Evolutionary conservation across 1,139 yeast species (phyloP).

Genomic region (Yamadazyma oceani): DNA sequence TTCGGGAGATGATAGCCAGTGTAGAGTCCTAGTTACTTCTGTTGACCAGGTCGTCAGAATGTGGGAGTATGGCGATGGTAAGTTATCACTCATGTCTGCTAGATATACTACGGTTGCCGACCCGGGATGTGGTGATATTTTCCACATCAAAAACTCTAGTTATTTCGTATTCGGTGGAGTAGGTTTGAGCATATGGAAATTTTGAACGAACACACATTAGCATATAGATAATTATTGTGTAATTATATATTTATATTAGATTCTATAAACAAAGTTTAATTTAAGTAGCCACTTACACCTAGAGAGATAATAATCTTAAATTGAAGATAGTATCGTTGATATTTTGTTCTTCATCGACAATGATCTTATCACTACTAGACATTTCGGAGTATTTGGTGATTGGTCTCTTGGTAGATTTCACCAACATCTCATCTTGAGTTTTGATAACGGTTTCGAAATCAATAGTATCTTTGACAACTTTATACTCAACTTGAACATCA

Average conservation of each 20-base stretch:
- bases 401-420: conserved; percentile 75
- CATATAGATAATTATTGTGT: too few species aligned
- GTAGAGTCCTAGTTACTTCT: conserved; percentile 48
- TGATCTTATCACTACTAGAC: conserved; percentile 40
- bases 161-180: conserved; percentile 66
- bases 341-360: conserved; percentile 87
- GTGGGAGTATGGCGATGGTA: conserved; percentile 50
- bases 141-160: conserved; percentile 21
- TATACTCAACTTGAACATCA: conserved; percentile 85
- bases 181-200: conserved; percentile 59
- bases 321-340: conserved; percentile 84
- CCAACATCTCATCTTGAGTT: conserved; percentile 65
- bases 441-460: conserved; percentile 64
- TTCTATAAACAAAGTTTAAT: conserved; percentile 6
- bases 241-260: conserved; percentile 2
- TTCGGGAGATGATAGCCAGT: conserved; percentile 14
- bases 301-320: conserved; percentile 72
- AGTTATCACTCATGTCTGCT: conserved; percentile 39
- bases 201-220: neutral
- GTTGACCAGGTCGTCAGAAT: conserved; percentile 77
- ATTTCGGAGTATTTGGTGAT: conserved; percentile 40
- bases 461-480: conserved; percentile 67
- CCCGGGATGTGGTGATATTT: conserved; percentile 67
- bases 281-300: conserved; percentile 9
- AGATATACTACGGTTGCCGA: conserved; percentile 84